These are phyloP conservation scores for Cryphonectria nitschkei DNA, from an alignment of 2,329 filamentous ascomycete species.

Conservation along the genomic window DNA sequence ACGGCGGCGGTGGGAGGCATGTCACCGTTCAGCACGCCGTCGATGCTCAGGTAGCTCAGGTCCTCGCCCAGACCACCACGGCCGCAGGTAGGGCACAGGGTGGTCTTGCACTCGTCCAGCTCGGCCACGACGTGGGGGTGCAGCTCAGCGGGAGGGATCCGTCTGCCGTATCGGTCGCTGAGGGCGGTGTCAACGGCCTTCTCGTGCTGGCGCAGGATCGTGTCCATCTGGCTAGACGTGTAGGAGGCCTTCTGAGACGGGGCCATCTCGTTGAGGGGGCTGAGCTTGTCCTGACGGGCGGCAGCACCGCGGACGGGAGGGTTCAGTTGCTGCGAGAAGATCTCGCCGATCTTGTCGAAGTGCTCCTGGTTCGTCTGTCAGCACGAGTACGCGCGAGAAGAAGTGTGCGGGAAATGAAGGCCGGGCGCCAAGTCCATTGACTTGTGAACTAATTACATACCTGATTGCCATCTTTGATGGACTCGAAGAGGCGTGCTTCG, in stretches of 20 bases:
- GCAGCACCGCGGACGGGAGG: conserved; percentile 46
- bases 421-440: not conserved
- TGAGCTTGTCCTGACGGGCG: conserved; percentile 47
- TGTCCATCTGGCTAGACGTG: conserved; percentile 49
- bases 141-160: conserved; percentile 7
- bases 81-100: conserved; percentile 54
- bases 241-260: conserved; percentile 49
- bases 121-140: conserved; percentile 26
- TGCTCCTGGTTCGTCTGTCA: conserved; percentile 25
- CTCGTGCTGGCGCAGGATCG: conserved; percentile 54
- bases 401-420: not conserved
- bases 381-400: conserved; percentile 33
- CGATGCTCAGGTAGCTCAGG: conserved; percentile 53
- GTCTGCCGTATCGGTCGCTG: conserved; percentile 21
- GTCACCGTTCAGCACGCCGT: conserved; percentile 54
- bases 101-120: conserved; percentile 53
- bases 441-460: conserved; percentile 29
- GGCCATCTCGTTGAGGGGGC: conserved; percentile 50
- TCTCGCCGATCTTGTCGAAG: conserved; percentile 43
- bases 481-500: conserved; percentile 46
- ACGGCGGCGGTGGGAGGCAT: conserved; percentile 52
- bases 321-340: conserved; percentile 39
- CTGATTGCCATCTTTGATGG: conserved; percentile 31
- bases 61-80: conserved; percentile 42
- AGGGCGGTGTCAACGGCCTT: conserved; percentile 35